Evolutionary conservation across 2,329 filamentous ascomycete species (phyloP).

Genomic region (Fusarium secorum): DNA sequence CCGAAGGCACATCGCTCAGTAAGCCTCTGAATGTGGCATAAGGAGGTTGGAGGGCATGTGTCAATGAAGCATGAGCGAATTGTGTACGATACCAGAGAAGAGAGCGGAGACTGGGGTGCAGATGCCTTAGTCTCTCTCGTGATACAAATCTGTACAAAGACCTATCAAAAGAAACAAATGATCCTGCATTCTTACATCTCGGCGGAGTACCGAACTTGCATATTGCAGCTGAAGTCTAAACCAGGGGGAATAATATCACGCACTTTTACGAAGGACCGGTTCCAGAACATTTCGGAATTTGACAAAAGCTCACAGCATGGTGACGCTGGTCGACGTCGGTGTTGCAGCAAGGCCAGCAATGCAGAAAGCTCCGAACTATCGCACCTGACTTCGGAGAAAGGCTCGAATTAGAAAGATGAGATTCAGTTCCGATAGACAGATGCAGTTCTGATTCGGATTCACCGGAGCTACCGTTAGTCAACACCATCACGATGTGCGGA

Average conservation of each 20-base stretch:
- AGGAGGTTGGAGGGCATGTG: constrained; percentile 2
- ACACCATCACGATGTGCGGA: constrained; percentile 24
- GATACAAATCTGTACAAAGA: constrained; percentile 38
- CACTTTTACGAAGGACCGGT: constrained; percentile 6
- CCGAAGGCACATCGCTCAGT: constrained; percentile 49
- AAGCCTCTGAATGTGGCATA: neutral
- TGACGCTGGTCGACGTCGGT: constrained; percentile 10
- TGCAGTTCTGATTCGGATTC: constrained; percentile 6
- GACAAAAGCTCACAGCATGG: neutral
- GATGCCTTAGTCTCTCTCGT: constrained; percentile 8
- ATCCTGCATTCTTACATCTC: constrained; percentile 8
- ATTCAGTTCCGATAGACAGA: constrained; percentile 8
- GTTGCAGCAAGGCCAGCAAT: constrained; percentile 1
- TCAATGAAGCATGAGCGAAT: constrained; percentile 5
- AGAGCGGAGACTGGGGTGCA: constrained; percentile 13
- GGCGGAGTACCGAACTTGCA: constrained; percentile 10
- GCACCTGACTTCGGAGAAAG: constrained; percentile 20
- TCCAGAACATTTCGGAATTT: neutral
- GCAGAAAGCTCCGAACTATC: neutral
- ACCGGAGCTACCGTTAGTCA: constrained; percentile 19
- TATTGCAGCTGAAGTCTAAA: constrained; percentile 4
- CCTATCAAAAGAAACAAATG: constrained; percentile 13
- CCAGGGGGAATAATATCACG: neutral
- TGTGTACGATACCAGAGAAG: constrained; percentile 37
- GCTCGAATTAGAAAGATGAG: constrained; percentile 18